A percentile compares a stretch with the other conserved stretches of the same genome.
phyloP scores from a whole-genome alignment of 1,284 basidiomycete species.

The Vanrija sp. region DNA sequence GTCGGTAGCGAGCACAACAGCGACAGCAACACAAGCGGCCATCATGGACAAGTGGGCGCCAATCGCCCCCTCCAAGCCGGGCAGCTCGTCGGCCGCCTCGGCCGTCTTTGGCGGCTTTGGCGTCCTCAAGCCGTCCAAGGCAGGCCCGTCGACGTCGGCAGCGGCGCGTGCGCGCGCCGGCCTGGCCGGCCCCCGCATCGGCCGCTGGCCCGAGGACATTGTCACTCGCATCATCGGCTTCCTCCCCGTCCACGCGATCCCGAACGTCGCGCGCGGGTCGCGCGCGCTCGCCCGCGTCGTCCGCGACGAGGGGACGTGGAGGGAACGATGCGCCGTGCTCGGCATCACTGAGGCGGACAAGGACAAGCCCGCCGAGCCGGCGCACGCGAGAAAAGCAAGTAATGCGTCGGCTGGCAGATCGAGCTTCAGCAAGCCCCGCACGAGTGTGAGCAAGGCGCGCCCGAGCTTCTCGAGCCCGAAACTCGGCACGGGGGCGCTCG shows the following conservation, averaged over 20 bases:
- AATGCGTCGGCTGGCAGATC: conserved; percentile 8
- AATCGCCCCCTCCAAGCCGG: conserved; percentile 36
- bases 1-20: neutral
- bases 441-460: neutral
- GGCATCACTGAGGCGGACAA: conserved; percentile 44
- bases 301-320: conserved; percentile 70
- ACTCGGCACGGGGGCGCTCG: conserved; percentile 1
- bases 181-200: conserved; percentile 56
- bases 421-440: conserved; percentile 18
- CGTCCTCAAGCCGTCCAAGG: conserved; percentile 53
- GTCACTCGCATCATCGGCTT: conserved; percentile 66
- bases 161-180: conserved; percentile 19
- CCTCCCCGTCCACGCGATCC: conserved; percentile 72
- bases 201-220: conserved; percentile 70
- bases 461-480: neutral
- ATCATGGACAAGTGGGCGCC: conserved; percentile 44
- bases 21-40: neutral
- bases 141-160: conserved; percentile 16
- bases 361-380: neutral
- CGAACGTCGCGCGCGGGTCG: conserved; percentile 65
- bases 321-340: conserved; percentile 62
- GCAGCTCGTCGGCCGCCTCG: conserved; percentile 30
- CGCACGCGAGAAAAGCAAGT: neutral
- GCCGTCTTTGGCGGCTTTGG: conserved; percentile 63
- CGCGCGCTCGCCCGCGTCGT: conserved; percentile 63